phyloP scores from a whole-genome alignment of 768 basidiomycete genomes.

The Collybia sp. region DNA sequence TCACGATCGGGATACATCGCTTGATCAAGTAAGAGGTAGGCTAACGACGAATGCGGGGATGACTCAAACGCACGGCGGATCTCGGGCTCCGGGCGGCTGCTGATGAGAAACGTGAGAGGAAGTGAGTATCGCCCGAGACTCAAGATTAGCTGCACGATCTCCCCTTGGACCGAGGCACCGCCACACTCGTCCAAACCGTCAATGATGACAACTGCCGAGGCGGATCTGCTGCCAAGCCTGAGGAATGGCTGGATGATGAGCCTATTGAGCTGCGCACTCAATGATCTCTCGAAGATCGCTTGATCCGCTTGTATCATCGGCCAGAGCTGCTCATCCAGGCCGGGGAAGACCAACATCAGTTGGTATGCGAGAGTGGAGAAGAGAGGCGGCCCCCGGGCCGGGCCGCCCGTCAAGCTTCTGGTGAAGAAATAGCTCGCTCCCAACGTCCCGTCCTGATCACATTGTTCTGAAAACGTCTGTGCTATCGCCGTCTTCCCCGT shows the following conservation, averaged over 20 bases:
- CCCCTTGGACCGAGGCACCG: neutral
- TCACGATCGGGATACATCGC: conserved; percentile 5
- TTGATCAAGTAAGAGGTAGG: conserved; percentile 2
- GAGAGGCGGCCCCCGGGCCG: conserved; percentile 2
- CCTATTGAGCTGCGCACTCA: conserved; percentile 1
- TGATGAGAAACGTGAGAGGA: conserved; percentile 4
- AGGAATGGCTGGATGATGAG: conserved; percentile 5
- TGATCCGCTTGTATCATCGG: conserved; percentile 2
- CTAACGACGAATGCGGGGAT: conserved; percentile 1
- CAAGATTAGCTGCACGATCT: conserved; percentile 7
- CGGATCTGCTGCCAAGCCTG: neutral
- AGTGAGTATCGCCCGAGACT: neutral
- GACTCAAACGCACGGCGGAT: conserved; percentile 6
- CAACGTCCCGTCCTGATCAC: neutral
- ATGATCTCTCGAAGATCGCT: conserved; percentile 1
- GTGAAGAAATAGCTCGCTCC: conserved; percentile 11
- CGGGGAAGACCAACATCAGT: conserved; percentile 2
- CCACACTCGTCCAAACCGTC: conserved; percentile 7
- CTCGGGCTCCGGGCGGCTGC: conserved; percentile 4
- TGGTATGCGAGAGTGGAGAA: conserved; percentile 6
- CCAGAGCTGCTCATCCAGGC: conserved; percentile 2
- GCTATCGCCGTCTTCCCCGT: conserved; percentile 9
- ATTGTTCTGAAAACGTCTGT: conserved; percentile 8
- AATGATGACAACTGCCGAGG: conserved; percentile 4
- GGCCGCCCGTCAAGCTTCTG: conserved; percentile 2